Percentiles rank a stretch among this genome's conserved stretches.
These are phyloP conservation scores for Monosporascus sp. DNA, from an alignment of 2,329 filamentous ascomycete genomes.

Conservation along the genomic window DNA sequence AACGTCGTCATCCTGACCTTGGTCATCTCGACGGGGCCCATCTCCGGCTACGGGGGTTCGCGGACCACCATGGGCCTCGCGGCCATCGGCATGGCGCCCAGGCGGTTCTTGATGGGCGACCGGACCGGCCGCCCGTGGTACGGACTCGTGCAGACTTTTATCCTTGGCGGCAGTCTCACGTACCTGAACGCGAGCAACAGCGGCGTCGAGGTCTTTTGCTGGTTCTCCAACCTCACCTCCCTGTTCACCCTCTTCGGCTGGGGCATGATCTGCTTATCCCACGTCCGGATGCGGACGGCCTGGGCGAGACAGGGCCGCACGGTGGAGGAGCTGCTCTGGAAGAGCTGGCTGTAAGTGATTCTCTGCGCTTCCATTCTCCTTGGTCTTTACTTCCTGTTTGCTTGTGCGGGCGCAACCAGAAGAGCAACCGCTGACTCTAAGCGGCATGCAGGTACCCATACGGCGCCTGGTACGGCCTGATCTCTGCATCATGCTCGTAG, in stretches of 20 bases:
- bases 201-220: slow-evolving; percentile 37
- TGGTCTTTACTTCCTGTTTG: too few relatives aligned
- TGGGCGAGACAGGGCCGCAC: slow-evolving; percentile 34
- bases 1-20: slow-evolving; percentile 43
- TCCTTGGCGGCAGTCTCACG: slow-evolving; percentile 38
- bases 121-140: slow-evolving; percentile 29
- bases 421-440: background rate
- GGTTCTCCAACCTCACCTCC: slow-evolving; percentile 41
- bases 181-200: slow-evolving; percentile 38
- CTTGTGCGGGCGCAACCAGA: too few relatives aligned
- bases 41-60: slow-evolving; percentile 36
- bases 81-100: slow-evolving; percentile 36
- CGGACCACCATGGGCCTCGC: slow-evolving; percentile 39
- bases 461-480: slow-evolving; percentile 36
- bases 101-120: slow-evolving; percentile 27
- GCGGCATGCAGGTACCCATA: slow-evolving; percentile 27
- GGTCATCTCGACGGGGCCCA: slow-evolving; percentile 38
- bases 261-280: slow-evolving; percentile 37
- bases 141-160: slow-evolving; percentile 43
- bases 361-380: too few relatives aligned
- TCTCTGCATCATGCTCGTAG: slow-evolving; percentile 38
- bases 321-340: slow-evolving; percentile 33
- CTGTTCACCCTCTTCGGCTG: slow-evolving; percentile 37
- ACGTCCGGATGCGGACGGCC: slow-evolving; percentile 36
- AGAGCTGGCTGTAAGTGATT: slow-evolving; percentile 28